Conservation (phyloP, 371 early-diverging fungal species). For the Mortierella sp. region DNA sequence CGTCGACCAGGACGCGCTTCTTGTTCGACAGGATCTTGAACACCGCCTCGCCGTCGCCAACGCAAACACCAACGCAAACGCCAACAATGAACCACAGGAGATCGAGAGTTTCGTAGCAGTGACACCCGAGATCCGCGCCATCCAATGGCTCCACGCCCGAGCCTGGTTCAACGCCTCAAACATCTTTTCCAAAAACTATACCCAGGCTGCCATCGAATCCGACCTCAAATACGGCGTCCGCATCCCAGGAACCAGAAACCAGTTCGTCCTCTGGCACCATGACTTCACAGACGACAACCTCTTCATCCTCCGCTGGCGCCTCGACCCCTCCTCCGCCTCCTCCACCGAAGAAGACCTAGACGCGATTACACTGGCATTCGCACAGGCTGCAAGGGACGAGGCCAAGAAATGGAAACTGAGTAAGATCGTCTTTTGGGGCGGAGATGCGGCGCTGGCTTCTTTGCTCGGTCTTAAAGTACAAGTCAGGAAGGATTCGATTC, state of each 20-base stretch:
- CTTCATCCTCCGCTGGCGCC: constrained; percentile 47
- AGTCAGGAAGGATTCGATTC: constrained; percentile 30
- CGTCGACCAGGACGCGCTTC: constrained; percentile 27
- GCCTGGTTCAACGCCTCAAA: constrained; percentile 35
- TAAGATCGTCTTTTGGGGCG: constrained; percentile 49
- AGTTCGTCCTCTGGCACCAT: constrained; percentile 52
- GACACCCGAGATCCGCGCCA: constrained; percentile 30
- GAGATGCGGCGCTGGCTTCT: constrained; percentile 20
- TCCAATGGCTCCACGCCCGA: constrained; percentile 48
- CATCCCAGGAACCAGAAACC: constrained; percentile 15
- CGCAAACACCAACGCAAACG: background rate
- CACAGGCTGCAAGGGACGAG: constrained; percentile 35
- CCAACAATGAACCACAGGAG: background rate
- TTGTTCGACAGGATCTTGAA: constrained; percentile 25
- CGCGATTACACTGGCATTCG: constrained; percentile 27
- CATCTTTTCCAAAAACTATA: constrained; percentile 2
- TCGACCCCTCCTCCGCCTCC: constrained; percentile 16
- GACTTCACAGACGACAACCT: constrained; percentile 50
- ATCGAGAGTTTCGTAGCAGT: constrained; percentile 34
- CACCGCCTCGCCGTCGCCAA: background rate
- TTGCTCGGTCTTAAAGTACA: constrained; percentile 31
- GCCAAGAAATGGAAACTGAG: constrained; percentile 45
- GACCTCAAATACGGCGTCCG: constrained; percentile 26
- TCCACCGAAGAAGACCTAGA: constrained; percentile 10
- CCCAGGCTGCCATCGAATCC: constrained; percentile 6